Percentiles rank a stretch among this genome's conserved stretches.
These are phyloP conservation scores for Oryza coarctata DNA, from an alignment of 176 grass and related monocot genomes.

Conservation along the genomic window DNA sequence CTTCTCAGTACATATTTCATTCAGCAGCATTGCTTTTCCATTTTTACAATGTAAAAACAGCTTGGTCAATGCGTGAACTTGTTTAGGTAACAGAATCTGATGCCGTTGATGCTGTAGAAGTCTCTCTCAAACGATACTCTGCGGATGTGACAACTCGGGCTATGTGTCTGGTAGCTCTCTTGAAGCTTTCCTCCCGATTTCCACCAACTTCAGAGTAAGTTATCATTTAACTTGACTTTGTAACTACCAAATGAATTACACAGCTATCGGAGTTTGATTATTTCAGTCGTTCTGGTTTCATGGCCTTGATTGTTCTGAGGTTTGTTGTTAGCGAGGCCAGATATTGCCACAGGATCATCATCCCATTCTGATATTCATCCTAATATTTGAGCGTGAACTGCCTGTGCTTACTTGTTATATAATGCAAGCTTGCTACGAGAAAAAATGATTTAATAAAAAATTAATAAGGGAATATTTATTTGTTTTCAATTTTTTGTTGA, in stretches of 20 bases:
- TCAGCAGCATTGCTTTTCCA: conserved; percentile 4
- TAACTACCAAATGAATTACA: background rate
- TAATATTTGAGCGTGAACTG: background rate
- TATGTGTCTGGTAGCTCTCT: conserved; percentile 92
- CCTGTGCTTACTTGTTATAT: background rate
- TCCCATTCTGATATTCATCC: background rate
- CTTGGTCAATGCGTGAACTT: conserved; percentile 41
- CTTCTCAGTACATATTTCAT: conserved; percentile 24
- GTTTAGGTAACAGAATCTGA: conserved; percentile 98
- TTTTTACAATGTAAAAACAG: conserved; percentile 33
- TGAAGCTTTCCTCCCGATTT: conserved; percentile 96
- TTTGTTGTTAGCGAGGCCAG: background rate
- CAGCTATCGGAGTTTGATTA: background rate
- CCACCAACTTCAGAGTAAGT: conserved; percentile 83
- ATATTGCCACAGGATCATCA: background rate
- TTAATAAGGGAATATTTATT: background rate
- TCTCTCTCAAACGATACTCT: conserved; percentile 64
- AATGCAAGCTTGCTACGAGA: background rate
- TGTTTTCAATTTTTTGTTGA: background rate
- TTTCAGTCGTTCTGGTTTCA: background rate
- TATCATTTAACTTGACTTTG: conserved; percentile 33
- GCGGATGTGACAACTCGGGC: conserved; percentile 84
- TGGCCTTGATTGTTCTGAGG: background rate
- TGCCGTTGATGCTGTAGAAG: conserved; percentile 85
- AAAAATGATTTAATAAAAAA: background rate